phyloP scores from a whole-genome alignment of 306 rosid genomes.

The cucumber (Cucumis sativus) region DNA sequence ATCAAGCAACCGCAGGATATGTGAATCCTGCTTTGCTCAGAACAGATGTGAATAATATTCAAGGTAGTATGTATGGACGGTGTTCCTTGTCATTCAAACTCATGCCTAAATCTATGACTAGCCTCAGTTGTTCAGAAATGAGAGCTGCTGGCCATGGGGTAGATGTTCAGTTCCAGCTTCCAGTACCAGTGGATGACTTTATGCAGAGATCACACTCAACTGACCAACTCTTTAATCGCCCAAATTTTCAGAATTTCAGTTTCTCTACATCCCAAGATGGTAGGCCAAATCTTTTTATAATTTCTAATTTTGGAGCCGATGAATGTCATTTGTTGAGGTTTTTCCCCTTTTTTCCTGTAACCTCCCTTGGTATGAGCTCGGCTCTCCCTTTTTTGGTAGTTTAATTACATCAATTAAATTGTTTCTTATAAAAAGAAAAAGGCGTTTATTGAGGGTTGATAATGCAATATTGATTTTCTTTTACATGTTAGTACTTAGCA shows the following conservation, averaged over 20 bases:
- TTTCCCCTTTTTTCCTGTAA: background rate
- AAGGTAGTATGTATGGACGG: constrained; percentile 64
- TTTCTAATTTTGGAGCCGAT: background rate
- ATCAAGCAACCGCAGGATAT: constrained; percentile 97
- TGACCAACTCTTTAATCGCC: constrained; percentile 62
- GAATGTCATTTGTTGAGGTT: background rate
- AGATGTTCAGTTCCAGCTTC: constrained; percentile 86
- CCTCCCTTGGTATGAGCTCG: background rate
- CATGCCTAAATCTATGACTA: constrained; percentile 83
- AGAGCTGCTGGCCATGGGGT: constrained; percentile 92
- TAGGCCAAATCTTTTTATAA: constrained; percentile 20
- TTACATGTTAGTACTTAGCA: background rate
- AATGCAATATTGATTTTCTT: background rate
- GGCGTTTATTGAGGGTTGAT: background rate
- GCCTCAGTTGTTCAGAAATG: constrained; percentile 92
- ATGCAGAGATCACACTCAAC: constrained; percentile 86
- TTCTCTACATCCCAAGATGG: constrained; percentile 72
- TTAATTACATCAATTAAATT: background rate
- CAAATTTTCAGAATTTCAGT: constrained; percentile 61
- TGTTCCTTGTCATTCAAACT: constrained; percentile 82
- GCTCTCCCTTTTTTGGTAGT: background rate
- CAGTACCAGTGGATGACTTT: constrained; percentile 88
- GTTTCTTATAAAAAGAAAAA: background rate
- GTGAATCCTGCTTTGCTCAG: constrained; percentile 78
- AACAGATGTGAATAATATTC: constrained; percentile 50